Percentiles rank a stretch among this genome's conserved stretches.
phyloP scores from a whole-genome alignment of 371 early-diverging fungal genomes.

The Circinella umbellata region DNA sequence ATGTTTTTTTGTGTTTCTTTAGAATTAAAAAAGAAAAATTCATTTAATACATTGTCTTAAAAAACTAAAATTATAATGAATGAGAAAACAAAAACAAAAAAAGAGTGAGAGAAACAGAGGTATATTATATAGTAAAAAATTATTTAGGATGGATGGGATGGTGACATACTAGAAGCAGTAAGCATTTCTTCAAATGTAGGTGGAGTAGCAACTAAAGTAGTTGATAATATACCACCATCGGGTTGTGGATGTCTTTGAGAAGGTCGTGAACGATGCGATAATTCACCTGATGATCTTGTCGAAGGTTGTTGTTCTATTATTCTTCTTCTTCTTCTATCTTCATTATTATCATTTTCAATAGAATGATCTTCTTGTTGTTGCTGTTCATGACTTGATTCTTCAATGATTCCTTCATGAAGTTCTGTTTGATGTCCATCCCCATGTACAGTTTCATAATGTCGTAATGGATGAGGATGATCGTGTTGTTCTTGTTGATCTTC shows the following conservation, averaged over 20 bases:
- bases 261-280: background rate
- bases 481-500: background rate
- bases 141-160: slow-evolving; percentile 2
- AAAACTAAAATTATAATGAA: no score
- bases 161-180: slow-evolving; percentile 17
- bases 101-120: background rate
- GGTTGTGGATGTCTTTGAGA: background rate
- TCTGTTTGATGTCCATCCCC: slow-evolving; percentile 1
- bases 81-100: no score
- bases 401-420: background rate
- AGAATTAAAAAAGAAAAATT: no score
- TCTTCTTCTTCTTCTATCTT: background rate
- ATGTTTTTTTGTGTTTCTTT: no score
- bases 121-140: background rate
- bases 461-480: slow-evolving; percentile 11
- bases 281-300: background rate
- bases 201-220: slow-evolving; percentile 42
- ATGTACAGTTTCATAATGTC: background rate
- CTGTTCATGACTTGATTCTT: background rate
- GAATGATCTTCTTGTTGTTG: slow-evolving; percentile 4
- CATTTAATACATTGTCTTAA: no score
- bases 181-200: slow-evolving; percentile 26
- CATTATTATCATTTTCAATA: background rate
- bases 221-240: slow-evolving; percentile 33
- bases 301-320: background rate